A percentile compares a stretch with the other conserved stretches of the same genome.
Evolutionary conservation across 106 monocot genomes (phyloP).

Genomic region (Triglochin maritima): DNA sequence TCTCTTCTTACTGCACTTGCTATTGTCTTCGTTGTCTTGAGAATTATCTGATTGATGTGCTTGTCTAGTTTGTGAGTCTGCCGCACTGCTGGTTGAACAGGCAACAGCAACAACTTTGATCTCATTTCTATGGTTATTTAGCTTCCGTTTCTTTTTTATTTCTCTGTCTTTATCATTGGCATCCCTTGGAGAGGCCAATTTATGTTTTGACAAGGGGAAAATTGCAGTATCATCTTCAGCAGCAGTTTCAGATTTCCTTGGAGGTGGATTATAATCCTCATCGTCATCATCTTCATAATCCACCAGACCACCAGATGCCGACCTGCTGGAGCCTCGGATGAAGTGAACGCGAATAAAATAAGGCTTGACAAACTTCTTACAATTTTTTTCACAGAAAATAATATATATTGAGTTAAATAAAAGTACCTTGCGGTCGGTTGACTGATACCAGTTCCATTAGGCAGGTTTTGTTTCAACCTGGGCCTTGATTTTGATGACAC

Average conservation of each 20-base stretch:
- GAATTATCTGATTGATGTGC: background rate
- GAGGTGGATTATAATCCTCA: constrained; percentile 22
- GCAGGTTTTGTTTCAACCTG: background rate
- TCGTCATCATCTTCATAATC: constrained; percentile 27
- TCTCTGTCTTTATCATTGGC: background rate
- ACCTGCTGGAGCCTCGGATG: background rate
- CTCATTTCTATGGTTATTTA: background rate
- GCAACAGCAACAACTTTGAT: background rate
- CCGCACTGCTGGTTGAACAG: background rate
- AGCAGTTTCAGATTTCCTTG: constrained; percentile 3
- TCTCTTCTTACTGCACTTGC: background rate
- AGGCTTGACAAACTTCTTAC: too few species aligned
- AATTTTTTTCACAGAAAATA: too few species aligned
- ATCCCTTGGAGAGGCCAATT: constrained; percentile 1
- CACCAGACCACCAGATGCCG: constrained; percentile 13
- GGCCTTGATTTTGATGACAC: background rate
- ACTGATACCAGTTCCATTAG: constrained; percentile 12
- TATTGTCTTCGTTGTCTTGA: constrained; percentile 1
- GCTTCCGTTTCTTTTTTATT: constrained; percentile 1
- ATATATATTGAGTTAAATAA: background rate
- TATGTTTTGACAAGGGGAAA: constrained; percentile 1
- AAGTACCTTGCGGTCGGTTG: constrained; percentile 3
- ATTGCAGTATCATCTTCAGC: constrained; percentile 4
- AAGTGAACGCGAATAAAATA: background rate
- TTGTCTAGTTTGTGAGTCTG: background rate